Evolutionary conservation across 2,329 filamentous ascomycete species (phyloP), one percentile per base, ranked within the genome.

Genomic region (Cercospora canescens): DNA sequence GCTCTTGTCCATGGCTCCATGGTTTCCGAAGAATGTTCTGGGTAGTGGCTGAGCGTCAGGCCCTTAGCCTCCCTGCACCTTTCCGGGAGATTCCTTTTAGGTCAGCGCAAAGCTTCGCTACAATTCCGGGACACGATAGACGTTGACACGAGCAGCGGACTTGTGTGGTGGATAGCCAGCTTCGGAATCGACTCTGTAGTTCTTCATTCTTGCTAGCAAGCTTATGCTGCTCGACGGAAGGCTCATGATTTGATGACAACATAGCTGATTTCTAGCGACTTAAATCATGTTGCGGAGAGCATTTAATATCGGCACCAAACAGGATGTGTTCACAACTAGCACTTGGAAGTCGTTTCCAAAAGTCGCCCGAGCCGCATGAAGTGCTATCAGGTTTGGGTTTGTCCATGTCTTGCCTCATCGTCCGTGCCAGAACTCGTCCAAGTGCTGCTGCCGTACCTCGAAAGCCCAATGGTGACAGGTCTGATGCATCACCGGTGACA

Each of bases 381-480:
- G 16, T n/a, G 14, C 4, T 24, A 26, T 12, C 21, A 28, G 9
- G 24, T 14, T 24, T 1, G 14, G 18, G 14, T 28, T n/a, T 6
- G 32, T 35, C 4, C 6, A 18, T 35, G 21, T 11, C 14, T 30
- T 32, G 12, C 35, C 39, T 45, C 37, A 60, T 12, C 57, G 57
- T 18, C 63, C 68, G 26, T 63, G 63, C 84, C 83, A 86, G 55
- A 79, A 83, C 52, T 77, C 77, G 75, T 86, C 83, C 67, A 86
- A 67, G 60, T 80, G 79, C 62, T 82, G 79, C 73, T 86, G 84
- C 39, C 82, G 77, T 3, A 85, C 79, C 72, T 85, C 83, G 73
- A 80, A 85, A 0, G 82, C 84, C 85, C 84, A 86, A 70, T 87
- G 84, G 71, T 85, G 82, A 67, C 84, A 86, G 6, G 84, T 86